Evolutionary conservation across 768 basidiomycete species (phyloP).

Genomic region (Rubroboletus satanas): DNA sequence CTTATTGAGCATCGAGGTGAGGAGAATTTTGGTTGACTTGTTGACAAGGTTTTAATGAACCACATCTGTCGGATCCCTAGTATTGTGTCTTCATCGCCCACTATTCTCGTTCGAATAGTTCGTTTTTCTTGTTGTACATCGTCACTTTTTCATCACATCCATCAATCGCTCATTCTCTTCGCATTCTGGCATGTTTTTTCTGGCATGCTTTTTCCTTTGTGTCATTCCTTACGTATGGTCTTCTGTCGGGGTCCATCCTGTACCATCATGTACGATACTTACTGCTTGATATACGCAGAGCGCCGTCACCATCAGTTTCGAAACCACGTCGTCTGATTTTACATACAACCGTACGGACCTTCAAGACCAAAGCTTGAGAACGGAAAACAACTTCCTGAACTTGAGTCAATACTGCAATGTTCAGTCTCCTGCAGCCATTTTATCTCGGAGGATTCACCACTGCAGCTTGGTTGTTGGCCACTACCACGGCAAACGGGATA

Average conservation of each 20-base stretch:
- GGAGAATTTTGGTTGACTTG: background rate
- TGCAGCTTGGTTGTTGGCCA: too few species aligned
- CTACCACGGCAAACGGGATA: too few species aligned
- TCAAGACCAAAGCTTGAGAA: background rate
- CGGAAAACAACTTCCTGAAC: background rate
- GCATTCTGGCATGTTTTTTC: background rate
- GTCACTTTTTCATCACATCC: background rate
- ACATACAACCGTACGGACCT: background rate
- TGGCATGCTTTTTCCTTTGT: conserved; percentile 1
- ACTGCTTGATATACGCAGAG: background rate
- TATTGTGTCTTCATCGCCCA: background rate
- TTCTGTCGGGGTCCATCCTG: background rate
- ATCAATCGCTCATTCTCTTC: conserved; percentile 1
- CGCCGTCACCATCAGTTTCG: background rate
- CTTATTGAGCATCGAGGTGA: conserved; percentile 16
- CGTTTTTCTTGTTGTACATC: background rate
- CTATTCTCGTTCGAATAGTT: conserved; percentile 11
- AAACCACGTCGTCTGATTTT: background rate
- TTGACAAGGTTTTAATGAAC: background rate
- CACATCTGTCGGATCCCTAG: background rate
- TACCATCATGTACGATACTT: conserved; percentile 5
- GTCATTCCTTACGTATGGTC: conserved; percentile 2
- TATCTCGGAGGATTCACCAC: too few species aligned
- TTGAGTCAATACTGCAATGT: background rate
- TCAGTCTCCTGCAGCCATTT: too few species aligned